A percentile compares a stretch with the other conserved stretches of the same genome.
These are phyloP conservation scores for Pseudogymnoascus sp. DNA, from an alignment of 2,329 filamentous ascomycete species.

Conservation along the genomic window DNA sequence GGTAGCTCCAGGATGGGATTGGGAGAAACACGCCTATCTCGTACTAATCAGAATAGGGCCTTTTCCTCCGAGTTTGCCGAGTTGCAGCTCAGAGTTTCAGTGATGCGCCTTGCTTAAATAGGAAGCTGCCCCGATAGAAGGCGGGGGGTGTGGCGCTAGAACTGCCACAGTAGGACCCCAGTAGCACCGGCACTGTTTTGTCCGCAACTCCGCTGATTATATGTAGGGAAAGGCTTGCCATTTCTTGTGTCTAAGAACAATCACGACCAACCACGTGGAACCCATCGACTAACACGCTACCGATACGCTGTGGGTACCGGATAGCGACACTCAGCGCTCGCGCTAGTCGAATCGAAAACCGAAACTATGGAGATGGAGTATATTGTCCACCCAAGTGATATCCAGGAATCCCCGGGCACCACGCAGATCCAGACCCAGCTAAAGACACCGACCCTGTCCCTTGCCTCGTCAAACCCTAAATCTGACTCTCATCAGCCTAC, in stretches of 20 bases:
- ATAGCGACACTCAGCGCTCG: background rate
- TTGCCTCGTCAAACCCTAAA: background rate
- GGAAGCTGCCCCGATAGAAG: background rate
- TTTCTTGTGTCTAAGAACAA: background rate
- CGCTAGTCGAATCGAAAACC: slow-evolving; percentile 1
- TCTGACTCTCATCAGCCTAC: background rate
- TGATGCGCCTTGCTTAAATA: background rate
- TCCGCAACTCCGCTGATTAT: slow-evolving; percentile 11
- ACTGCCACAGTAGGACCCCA: slow-evolving; percentile 9
- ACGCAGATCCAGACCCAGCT: background rate
- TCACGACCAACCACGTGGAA: background rate
- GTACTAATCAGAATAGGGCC: background rate
- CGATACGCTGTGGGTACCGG: background rate
- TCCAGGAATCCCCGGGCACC: slow-evolving; percentile 4
- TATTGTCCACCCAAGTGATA: slow-evolving; percentile 11
- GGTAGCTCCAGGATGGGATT: background rate
- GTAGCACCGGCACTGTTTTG: slow-evolving; percentile 2
- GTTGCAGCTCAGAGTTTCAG: background rate
- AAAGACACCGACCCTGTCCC: slow-evolving; percentile 1
- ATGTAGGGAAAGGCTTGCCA: background rate
- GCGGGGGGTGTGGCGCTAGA: slow-evolving; percentile 4
- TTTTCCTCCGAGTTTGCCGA: background rate
- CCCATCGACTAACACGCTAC: background rate
- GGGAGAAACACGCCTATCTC: background rate
- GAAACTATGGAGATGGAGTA: slow-evolving; percentile 10